Evolutionary conservation across 2,329 filamentous ascomycete genomes (phyloP).

Genomic region (Nigrograna mackinnonii): DNA sequence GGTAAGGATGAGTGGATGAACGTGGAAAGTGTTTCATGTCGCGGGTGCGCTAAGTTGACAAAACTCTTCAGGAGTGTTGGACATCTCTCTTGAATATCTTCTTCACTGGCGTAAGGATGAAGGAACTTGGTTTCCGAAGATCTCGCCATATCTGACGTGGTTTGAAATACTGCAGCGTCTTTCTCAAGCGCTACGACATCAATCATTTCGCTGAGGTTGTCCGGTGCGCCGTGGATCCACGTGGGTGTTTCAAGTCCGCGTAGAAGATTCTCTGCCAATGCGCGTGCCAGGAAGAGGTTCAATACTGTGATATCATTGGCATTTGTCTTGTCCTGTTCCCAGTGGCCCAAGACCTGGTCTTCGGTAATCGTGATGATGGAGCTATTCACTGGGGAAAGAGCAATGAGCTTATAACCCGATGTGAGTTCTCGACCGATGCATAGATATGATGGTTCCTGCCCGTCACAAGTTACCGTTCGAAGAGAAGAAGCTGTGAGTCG

Average conservation of each 20-base stretch:
- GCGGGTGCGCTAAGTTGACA: background rate
- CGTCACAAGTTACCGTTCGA: background rate
- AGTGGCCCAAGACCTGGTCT: background rate
- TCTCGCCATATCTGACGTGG: background rate
- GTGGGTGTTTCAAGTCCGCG: background rate
- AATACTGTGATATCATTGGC: background rate
- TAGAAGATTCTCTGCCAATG: background rate
- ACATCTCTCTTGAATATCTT: background rate
- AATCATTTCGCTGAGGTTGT: background rate
- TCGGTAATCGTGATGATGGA: conserved; percentile 1
- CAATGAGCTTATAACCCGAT: background rate
- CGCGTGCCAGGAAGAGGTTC: background rate
- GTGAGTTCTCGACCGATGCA: background rate
- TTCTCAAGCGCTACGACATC: background rate
- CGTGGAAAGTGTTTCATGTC: too few species aligned
- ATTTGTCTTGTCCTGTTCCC: background rate
- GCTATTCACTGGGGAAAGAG: background rate
- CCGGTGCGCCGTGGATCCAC: background rate
- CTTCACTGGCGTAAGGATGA: conserved; percentile 1
- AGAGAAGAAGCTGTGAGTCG: background rate
- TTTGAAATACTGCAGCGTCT: background rate
- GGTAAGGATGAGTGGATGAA: background rate
- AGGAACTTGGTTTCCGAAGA: background rate
- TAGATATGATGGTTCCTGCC: background rate
- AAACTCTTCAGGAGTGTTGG: background rate